phyloP scores from a whole-genome alignment of 371 early-diverging fungal species.

The Coemansia sp. region DNA sequence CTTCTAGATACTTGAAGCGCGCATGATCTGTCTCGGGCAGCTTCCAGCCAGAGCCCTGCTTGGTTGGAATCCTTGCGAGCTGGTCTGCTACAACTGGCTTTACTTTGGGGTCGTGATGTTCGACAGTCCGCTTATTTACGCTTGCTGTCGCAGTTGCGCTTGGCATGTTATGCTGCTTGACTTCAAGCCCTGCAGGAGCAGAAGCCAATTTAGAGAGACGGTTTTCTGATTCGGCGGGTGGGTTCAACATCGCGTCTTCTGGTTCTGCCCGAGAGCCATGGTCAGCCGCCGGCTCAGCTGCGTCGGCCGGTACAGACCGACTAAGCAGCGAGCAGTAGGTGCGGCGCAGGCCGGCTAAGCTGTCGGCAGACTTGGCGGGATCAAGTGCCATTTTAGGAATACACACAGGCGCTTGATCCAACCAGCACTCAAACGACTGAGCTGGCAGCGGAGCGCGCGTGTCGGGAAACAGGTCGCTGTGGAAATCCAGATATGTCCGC shows the following conservation, averaged over 20 bases:
- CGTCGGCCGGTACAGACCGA: background rate
- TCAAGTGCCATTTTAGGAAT: slow-evolving; percentile 64
- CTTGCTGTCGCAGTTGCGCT: background rate
- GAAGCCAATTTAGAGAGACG: too few species aligned
- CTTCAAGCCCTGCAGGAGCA: background rate
- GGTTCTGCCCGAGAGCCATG: too few species aligned
- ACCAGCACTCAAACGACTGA: slow-evolving; percentile 60
- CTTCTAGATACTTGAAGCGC: slow-evolving; percentile 68
- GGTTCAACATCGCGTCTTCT: too few species aligned
- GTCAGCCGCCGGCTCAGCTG: too few species aligned
- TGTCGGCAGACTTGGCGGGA: slow-evolving; percentile 50
- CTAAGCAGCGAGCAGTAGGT: background rate
- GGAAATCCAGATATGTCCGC: slow-evolving; percentile 72
- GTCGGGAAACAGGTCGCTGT: slow-evolving; percentile 75
- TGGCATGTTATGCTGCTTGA: background rate
- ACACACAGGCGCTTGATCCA: slow-evolving; percentile 54
- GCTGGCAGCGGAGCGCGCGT: slow-evolving; percentile 60
- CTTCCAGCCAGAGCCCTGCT: slow-evolving; percentile 1
- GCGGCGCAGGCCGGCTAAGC: slow-evolving; percentile 21
- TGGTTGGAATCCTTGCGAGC: background rate
- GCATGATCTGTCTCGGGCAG: slow-evolving; percentile 34
- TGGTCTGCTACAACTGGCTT: background rate
- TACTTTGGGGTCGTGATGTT: too few species aligned
- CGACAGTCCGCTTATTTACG: too few species aligned
- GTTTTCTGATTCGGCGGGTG: too few species aligned